These are phyloP conservation scores for Claviceps capensis DNA, from an alignment of 2,329 filamentous ascomycete species.

Conservation along the genomic window DNA sequence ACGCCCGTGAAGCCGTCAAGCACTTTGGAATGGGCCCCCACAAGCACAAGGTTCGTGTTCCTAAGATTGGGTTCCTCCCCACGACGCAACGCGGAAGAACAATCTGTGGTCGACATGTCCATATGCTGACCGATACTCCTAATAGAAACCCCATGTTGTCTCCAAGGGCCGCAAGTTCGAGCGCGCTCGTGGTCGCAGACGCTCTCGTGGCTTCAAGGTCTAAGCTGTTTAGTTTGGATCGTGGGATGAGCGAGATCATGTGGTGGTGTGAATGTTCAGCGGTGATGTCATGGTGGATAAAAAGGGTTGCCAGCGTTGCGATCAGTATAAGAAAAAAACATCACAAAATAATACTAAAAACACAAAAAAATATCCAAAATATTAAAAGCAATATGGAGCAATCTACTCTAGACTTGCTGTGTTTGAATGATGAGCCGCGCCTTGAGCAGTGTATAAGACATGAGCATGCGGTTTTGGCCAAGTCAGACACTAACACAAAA, in stretches of 20 bases:
- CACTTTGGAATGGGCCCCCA: slow-evolving; percentile 98
- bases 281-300: slow-evolving; percentile 8
- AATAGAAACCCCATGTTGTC: slow-evolving; percentile 85
- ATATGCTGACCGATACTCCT: not conserved
- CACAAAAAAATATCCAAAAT: no score
- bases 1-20: slow-evolving; percentile 93
- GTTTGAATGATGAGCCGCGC: no score
- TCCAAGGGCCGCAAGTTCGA: slow-evolving; percentile 99
- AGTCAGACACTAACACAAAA: no score
- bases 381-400: no score
- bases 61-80: not conserved
- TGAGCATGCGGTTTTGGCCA: no score
- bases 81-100: not conserved
- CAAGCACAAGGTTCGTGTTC: slow-evolving; percentile 70
- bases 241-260: slow-evolving; percentile 2
- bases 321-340: slow-evolving; percentile 9
- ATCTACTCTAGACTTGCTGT: no score
- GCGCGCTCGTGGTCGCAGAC: slow-evolving; percentile 94
- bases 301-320: slow-evolving; percentile 17
- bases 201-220: slow-evolving; percentile 99
- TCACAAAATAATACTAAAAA: no score
- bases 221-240: slow-evolving; percentile 40
- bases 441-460: no score
- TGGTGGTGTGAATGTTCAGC: slow-evolving; percentile 1
- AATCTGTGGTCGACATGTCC: no score